Percentiles rank a stretch among this genome's conserved stretches.
Evolutionary conservation across 495 filamentous ascomycete genomes (phyloP).

Genomic region (Ascodesmis nigricans): DNA sequence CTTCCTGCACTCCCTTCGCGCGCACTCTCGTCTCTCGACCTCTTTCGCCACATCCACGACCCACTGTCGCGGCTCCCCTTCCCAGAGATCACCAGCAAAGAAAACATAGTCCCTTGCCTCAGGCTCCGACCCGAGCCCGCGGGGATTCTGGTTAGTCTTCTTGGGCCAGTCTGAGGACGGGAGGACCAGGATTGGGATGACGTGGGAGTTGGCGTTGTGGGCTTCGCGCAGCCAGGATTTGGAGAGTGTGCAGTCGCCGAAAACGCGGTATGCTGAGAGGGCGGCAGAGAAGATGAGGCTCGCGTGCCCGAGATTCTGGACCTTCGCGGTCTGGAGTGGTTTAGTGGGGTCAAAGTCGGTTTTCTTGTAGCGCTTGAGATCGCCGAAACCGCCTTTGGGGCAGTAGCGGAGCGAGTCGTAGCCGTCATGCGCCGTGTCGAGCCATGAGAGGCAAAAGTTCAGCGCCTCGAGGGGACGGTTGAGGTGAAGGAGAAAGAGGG

Average conservation of each 20-base stretch:
- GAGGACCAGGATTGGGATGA: constrained; percentile 3
- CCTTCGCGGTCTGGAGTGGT: constrained; percentile 4
- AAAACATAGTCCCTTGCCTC: constrained; percentile 11
- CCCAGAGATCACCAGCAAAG: constrained; percentile 5
- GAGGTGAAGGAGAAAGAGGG: constrained; percentile 8
- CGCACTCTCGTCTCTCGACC: constrained; percentile 7
- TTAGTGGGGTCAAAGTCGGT: constrained; percentile 7
- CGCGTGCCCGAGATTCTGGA: constrained; percentile 7
- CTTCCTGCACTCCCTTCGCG: constrained; percentile 6
- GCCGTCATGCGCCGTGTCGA: constrained; percentile 5
- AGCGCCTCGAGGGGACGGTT: constrained; percentile 10
- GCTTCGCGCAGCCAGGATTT: constrained; percentile 8
- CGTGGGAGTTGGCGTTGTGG: constrained; percentile 8
- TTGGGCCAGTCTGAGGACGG: constrained; percentile 3
- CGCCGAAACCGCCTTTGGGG: constrained; percentile 10
- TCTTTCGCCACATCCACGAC: constrained; percentile 4
- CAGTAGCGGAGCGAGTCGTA: constrained; percentile 7
- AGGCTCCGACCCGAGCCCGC: constrained; percentile 8
- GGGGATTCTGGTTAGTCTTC: constrained; percentile 5
- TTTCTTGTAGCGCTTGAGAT: constrained; percentile 8
- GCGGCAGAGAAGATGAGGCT: constrained; percentile 11
- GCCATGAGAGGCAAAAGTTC: constrained; percentile 11
- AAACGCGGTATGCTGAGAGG: constrained; percentile 6
- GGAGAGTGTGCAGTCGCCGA: constrained; percentile 6
- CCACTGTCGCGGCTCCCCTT: constrained; percentile 8